Base-by-base conservation (phyloP, 169 alveolate genomes). In the Babesia bigemina region DNA sequence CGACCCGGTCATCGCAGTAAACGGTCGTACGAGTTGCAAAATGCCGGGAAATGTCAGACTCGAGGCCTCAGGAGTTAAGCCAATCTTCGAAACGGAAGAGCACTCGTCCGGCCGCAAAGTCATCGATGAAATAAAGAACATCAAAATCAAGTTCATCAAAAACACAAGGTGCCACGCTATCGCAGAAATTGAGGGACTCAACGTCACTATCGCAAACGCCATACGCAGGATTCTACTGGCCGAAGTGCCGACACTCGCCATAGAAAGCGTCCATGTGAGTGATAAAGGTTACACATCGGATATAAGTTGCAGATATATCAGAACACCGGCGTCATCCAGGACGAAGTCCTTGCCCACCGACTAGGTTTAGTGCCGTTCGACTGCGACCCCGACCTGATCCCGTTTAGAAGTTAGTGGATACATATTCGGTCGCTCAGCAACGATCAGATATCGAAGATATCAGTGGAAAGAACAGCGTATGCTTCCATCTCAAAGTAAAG, bases 321-420 rank as follows among this genome's bases (percentile, higher is more conserved):
- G 67, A 93, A 93, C 60, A 93, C 96, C 0, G 94, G 94, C 22
- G 97, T 97, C 6, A 91, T 98, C 56, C 99, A 98, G 63, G 99
- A 98, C 91, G 99, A 98, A 86, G 97, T 96, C 13, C 86, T 98
- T 44, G 97, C 99, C 22, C 99, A 98, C 75, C 86, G 99, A 61
- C 88, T 98, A 75, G 99, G 99, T 6, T 92, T 98, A 42, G 91
- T 98, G 36, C 99, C 99, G 17, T 95, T 97, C 79, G 69, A 84
- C 52, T 96, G 98, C 24, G 97, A 97, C 81, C 99, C 99, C 4
- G 93, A 92, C 44, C 75, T 89, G 59, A 92, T 97, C 22, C 92
- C 93, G 48, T 96, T 76, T 65, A 92, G 84, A 75, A 81, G 91
- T 83, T 29, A 7, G 48, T 79, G n/a, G 24, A 19, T 10, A 9